A percentile compares a stretch with the other conserved stretches of the same genome.
phyloP scores from a whole-genome alignment of 805 yeast species.

The Candida stauntonica region DNA sequence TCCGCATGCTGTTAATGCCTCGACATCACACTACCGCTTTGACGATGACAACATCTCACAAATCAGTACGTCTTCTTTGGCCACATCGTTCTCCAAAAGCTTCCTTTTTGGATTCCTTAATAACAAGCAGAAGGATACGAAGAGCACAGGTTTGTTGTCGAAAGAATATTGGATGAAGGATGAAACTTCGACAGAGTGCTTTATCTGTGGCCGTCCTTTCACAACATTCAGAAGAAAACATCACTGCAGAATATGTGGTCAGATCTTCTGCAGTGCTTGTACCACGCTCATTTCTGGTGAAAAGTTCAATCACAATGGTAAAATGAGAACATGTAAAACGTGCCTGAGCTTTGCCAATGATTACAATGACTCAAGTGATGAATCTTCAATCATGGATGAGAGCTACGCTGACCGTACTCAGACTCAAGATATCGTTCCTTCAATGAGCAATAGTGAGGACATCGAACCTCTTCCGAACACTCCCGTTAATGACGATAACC shows the following conservation, averaged over 20 bases:
- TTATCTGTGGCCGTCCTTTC: conserved; percentile 74
- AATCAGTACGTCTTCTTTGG: conserved; percentile 37
- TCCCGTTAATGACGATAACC: conserved; percentile 18
- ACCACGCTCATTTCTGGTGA: conserved; percentile 68
- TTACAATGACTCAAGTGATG: conserved; percentile 73
- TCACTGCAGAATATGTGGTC: conserved; percentile 95
- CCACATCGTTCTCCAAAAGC: conserved; percentile 38
- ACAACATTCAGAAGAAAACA: conserved; percentile 87
- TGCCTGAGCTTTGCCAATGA: conserved; percentile 61
- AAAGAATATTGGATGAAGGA: conserved; percentile 96
- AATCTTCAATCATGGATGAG: conserved; percentile 40
- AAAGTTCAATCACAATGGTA: conserved; percentile 58
- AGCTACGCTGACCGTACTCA: conserved; percentile 22
- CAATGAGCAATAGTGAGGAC: conserved; percentile 16
- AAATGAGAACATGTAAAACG: conserved; percentile 70
- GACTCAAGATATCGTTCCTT: conserved; percentile 13
- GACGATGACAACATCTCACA: conserved; percentile 34
- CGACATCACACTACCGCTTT: conserved; percentile 20
- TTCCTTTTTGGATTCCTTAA: conserved; percentile 39
- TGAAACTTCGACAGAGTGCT: conserved; percentile 84
- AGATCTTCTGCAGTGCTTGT: conserved; percentile 84
- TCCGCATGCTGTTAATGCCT: conserved; percentile 1
- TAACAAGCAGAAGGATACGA: conserved; percentile 26
- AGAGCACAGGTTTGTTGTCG: conserved; percentile 29
- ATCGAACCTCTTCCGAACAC: conserved; percentile 15